Evolutionary conservation across 2,329 filamentous ascomycete species (phyloP), one percentile per base, ranked within the genome.

Genomic region (Colletotrichum siamense): DNA sequence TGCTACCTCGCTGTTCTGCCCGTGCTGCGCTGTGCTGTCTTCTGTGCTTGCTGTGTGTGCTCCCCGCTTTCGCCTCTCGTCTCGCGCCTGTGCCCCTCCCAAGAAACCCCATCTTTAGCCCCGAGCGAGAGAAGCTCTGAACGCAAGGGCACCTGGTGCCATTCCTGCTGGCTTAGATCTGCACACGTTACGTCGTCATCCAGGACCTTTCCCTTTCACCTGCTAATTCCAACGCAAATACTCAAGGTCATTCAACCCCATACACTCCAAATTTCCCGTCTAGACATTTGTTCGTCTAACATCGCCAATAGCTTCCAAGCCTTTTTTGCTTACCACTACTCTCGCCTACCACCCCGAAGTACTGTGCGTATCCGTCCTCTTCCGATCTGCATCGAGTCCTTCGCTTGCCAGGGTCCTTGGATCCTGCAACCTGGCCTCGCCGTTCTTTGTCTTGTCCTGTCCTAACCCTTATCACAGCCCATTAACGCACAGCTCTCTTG

Each of bases 131-230:
- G n/a, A 32, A 22, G 32, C 26, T 69, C 72, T 73, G 73, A 73
- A 78, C 77, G 77, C 76, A 78, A 73, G 69, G 67, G 73, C 76
- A 64, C 76, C 55, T 61, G 34, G 64, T 52, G 65, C 71, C 74
- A 76, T 76, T 76, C 74, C 74, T 71, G 66, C 59, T 76, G 70
- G 74, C 65, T 61, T 62, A 75, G 74, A 78, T 77, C 69, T 77
- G 70, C 71, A 78, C 76, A 78, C 76, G 71, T 77, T 77, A 75
- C 72, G 77, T 78, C 76, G 77, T 78, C 76, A 78, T 78, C 76
- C 76, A 52, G 65, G 55, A 55, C 55, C 30, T 76, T 70, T 52
- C 69, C 44, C 63, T 73, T 77, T 68, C 77, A 76, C 69, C 76
- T 76, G 77, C 76, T 70, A 76, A 78, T 78, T 78, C 75, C 77